Conservation (phyloP, 768 basidiomycete species). For the Baorangia bicolor region DNA sequence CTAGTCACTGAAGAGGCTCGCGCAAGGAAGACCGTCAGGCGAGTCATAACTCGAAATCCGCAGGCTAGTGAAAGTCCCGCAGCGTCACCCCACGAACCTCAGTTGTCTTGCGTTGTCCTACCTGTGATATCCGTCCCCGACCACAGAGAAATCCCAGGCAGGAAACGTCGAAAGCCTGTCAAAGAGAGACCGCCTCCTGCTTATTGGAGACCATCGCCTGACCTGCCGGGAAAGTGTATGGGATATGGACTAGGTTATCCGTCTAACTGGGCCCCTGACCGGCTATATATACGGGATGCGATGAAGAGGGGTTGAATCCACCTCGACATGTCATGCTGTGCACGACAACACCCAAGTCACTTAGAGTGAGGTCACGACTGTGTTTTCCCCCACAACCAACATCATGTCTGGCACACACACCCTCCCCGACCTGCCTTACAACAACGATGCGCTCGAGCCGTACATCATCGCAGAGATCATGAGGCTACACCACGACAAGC, state of each 20-base stretch:
- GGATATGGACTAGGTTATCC: slow-evolving; percentile 35
- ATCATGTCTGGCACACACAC: slow-evolving; percentile 48
- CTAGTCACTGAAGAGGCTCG: slow-evolving; percentile 26
- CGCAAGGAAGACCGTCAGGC: background rate
- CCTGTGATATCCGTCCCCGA: slow-evolving; percentile 10
- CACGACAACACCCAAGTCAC: background rate
- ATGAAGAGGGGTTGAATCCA: slow-evolving; percentile 25
- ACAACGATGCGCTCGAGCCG: slow-evolving; percentile 90
- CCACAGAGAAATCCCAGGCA: background rate
- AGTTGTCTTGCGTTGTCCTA: slow-evolving; percentile 17
- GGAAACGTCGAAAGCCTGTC: slow-evolving; percentile 9
- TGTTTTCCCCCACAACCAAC: slow-evolving; percentile 1
- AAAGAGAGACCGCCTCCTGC: slow-evolving; percentile 22
- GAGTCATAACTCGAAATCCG: background rate
- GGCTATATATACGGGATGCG: slow-evolving; percentile 24
- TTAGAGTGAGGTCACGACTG: slow-evolving; percentile 1
- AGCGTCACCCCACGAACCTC: slow-evolving; percentile 26
- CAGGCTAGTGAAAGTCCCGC: background rate
- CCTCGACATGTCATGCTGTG: slow-evolving; percentile 22
- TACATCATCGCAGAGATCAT: slow-evolving; percentile 90
- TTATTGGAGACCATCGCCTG: slow-evolving; percentile 30
- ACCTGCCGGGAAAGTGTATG: slow-evolving; percentile 23
- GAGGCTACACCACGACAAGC: slow-evolving; percentile 92
- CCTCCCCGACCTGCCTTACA: slow-evolving; percentile 76
- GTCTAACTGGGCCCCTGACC: slow-evolving; percentile 25